Conservation (phyloP, 106 monocot species). For the Hemerocallis citrina region DNA sequence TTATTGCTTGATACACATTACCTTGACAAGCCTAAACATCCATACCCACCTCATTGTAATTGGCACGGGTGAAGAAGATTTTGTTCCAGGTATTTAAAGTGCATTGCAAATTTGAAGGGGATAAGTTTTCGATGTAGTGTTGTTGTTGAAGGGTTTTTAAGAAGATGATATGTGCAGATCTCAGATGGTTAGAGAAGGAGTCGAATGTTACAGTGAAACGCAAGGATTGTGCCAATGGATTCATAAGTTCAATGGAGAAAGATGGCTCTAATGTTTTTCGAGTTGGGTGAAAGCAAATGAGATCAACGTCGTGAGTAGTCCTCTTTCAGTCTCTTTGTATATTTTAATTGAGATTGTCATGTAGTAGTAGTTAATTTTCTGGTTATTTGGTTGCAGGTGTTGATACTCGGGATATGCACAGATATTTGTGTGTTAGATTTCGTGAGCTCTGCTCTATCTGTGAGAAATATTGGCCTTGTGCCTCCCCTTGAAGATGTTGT, state of each 20-base stretch:
- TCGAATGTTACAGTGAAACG: slow-evolving; percentile 50
- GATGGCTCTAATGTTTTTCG: slow-evolving; percentile 76
- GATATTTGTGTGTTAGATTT: slow-evolving; percentile 1
- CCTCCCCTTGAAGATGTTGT: slow-evolving; percentile 77
- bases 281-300: slow-evolving; percentile 59
- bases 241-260: slow-evolving; percentile 50
- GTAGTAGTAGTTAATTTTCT: no score
- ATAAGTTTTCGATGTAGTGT: no score
- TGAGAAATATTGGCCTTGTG: slow-evolving; percentile 59
- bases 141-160: no score
- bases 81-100: slow-evolving; percentile 71
- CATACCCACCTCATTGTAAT: slow-evolving; percentile 90
- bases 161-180: no score
- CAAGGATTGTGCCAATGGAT: slow-evolving; percentile 79
- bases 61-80: slow-evolving; percentile 70
- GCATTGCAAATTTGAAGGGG: background rate
- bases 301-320: slow-evolving; percentile 66
- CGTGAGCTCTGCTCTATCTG: slow-evolving; percentile 51
- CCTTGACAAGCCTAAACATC: slow-evolving; percentile 71
- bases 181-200: slow-evolving; percentile 79
- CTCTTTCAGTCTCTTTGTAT: no score
- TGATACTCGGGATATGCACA: background rate
- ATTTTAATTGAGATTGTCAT: no score
- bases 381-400: no score
- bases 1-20: slow-evolving; percentile 74